Evolutionary conservation across 1,284 basidiomycete genomes (phyloP), one percentile per base, ranked within the genome.

Genomic region (Paramarasmius palmivorus): DNA sequence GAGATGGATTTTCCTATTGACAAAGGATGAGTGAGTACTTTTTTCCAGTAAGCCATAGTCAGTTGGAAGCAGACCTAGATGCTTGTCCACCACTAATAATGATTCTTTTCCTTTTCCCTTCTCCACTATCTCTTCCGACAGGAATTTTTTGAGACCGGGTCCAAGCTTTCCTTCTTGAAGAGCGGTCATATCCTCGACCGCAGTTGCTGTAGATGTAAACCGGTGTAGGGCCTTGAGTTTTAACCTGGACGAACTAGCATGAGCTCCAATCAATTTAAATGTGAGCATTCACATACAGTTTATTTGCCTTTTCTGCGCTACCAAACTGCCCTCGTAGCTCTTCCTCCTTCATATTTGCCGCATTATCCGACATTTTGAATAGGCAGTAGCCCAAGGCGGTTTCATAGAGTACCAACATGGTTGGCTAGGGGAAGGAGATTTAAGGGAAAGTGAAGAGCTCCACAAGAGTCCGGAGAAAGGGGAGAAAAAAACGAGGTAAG

Each of bases 141-240:
- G 74, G 78, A 98, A 98, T 68, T 96, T 88, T 75, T 96, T 96
- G 62, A 98, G 77, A 5, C 88, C 86, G 72, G 97, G 97, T 51
- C 92, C 92, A 49, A 98, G 72, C 75, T 97, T 95, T 59, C 95
- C 95, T 51, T 90, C 89, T 68, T 96, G 93, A 45, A 98, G 75
- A 12, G 95, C 88, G 29, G 93, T 92, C 63, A 98, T 88, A 69
- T 98, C 96, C 73, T 98, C 95, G n/a, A 99, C 96, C n/a, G 97
- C 96, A 20, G 90, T 88, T 25, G 93, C 97, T 9, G 96, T 98
- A 45, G 94, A 96, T 35, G 91, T 91, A 74, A 99, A 99, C 52
- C 94, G 91, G 76, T 99, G 96, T 54, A 99, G 81, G 39, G 94
- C 93, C 70, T 96, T 93, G 55, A 99, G 78, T 75, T 98, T 97